Base-by-base conservation (phyloP, 1,284 basidiomycete genomes). In the Ceratobasidium sp. region DNA sequence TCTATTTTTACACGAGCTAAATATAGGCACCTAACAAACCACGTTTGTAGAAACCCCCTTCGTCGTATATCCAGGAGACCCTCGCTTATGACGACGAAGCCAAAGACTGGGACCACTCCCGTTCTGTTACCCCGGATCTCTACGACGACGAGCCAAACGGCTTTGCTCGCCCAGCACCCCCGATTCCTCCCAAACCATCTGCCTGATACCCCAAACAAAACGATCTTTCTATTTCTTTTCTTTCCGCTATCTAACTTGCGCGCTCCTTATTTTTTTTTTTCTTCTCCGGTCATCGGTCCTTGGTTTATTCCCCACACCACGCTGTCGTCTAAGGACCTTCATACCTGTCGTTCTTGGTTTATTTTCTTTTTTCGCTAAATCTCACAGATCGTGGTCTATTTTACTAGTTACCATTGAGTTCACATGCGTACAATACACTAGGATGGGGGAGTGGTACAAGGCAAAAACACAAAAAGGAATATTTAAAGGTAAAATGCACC, bases 61-160 rank as follows among this genome's bases (percentile, higher is more conserved):
- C 84, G 9, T 90, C 93, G 70, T 95, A 95, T 82, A 94, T 95
- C 79, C 89, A 91, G 80, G 91, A 94, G 84, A 94, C 93, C 40
- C 90, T 89, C 80, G 90, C 91, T 80, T 92, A 91, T 81, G 92
- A 94, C 81, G 86, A 87, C 13, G 46, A 42, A 53, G 42, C 15
- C 20, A 56, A 66, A 40, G 33, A 76, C 20, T 76, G 72, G 72
- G 72, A 76, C 20, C 61, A 51, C 23, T 76, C 72, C 1, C 72
- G 72, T 13, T 55, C 66, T 33, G 66, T 68, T 18, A 53, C 61
- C 51, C 72, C 72, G 12, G 44, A 49, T 15, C 10, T 73, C 26
- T 56, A 73, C 44, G 53, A 73, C 42, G 71, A 73, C 55, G 53
- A 71, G 40, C 69, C 42, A 23, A 18, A 23, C 26, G 15, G 10